phyloP scores from a whole-genome alignment of 306 rosid genomes.

The Arachis stenosperma region DNA sequence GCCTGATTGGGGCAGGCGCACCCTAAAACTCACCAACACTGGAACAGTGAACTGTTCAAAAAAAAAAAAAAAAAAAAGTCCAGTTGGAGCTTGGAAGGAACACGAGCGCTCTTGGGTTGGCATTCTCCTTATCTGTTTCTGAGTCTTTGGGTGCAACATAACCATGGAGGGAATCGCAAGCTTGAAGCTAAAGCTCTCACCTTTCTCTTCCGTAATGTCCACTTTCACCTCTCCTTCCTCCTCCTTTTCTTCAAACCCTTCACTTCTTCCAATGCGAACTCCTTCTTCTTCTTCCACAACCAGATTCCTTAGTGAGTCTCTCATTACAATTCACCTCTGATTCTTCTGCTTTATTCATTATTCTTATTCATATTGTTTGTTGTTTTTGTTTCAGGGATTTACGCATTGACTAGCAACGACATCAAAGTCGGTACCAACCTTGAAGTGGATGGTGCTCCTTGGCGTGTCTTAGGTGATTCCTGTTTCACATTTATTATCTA shows the following conservation, averaged over 20 bases:
- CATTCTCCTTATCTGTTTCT: slow-evolving; percentile 30
- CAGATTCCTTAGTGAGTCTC: slow-evolving; percentile 56
- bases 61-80: no score
- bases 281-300: slow-evolving; percentile 30
- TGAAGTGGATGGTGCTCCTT: slow-evolving; percentile 93
- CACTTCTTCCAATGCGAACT: slow-evolving; percentile 46
- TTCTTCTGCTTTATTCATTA: not conserved
- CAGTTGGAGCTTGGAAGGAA: no score
- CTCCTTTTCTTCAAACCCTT: slow-evolving; percentile 50
- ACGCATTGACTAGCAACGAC: slow-evolving; percentile 83
- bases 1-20: no score
- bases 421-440: slow-evolving; percentile 84
- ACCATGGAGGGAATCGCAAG: slow-evolving; percentile 62
- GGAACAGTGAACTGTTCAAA: no score
- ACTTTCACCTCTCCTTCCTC: slow-evolving; percentile 27
- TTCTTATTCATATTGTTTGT: not conserved
- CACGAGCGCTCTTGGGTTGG: no score
- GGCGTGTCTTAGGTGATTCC: slow-evolving; percentile 71
- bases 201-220: slow-evolving; percentile 53
- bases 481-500: not conserved
- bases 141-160: not conserved
- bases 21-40: no score
- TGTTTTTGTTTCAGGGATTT: slow-evolving; percentile 56
- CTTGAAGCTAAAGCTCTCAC: slow-evolving; percentile 50
- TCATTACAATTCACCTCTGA: not conserved